Percentiles rank a stretch among this genome's conserved stretches.
phyloP scores from a whole-genome alignment of 495 filamentous ascomycete genomes.

The Aspergillus biplanus region DNA sequence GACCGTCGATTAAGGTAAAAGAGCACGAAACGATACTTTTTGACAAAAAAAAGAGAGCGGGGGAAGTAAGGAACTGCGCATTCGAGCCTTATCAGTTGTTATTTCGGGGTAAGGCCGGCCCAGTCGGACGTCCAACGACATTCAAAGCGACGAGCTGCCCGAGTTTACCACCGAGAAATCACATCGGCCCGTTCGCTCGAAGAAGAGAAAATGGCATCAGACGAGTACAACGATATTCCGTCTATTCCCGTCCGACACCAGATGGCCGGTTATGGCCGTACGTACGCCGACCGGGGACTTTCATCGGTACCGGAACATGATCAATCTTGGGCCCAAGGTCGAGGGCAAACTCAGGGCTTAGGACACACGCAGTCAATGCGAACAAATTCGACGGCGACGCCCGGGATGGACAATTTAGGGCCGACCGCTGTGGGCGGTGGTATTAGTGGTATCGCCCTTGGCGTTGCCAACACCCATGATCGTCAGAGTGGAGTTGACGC shows the following conservation, averaged over 20 bases:
- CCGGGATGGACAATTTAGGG: slow-evolving; percentile 76
- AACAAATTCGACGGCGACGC: slow-evolving; percentile 62
- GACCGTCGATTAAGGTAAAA: no score
- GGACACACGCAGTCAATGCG: slow-evolving; percentile 30
- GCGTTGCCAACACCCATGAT: slow-evolving; percentile 71
- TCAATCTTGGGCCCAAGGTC: slow-evolving; percentile 22
- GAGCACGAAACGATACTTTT: no score
- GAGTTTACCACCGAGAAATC: not conserved
- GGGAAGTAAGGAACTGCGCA: not conserved
- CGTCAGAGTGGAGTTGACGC: slow-evolving; percentile 75
- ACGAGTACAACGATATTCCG: slow-evolving; percentile 27
- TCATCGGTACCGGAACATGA: slow-evolving; percentile 24
- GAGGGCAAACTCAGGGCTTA: slow-evolving; percentile 11
- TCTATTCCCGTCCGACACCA: slow-evolving; percentile 22
- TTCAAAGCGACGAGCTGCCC: slow-evolving; percentile 12
- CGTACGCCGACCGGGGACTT: slow-evolving; percentile 12
- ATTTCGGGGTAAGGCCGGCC: not conserved
- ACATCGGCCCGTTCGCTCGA: not conserved
- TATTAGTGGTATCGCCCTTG: slow-evolving; percentile 75
- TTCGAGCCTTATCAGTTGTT: not conserved
- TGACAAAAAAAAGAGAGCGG: no score
- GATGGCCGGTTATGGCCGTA: slow-evolving; percentile 12
- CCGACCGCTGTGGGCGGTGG: slow-evolving; percentile 73
- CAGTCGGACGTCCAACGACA: not conserved
- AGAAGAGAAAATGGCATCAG: slow-evolving; percentile 10